Conservation (phyloP, 1,284 basidiomycete genomes). For the Salmacisia buchloeana region DNA sequence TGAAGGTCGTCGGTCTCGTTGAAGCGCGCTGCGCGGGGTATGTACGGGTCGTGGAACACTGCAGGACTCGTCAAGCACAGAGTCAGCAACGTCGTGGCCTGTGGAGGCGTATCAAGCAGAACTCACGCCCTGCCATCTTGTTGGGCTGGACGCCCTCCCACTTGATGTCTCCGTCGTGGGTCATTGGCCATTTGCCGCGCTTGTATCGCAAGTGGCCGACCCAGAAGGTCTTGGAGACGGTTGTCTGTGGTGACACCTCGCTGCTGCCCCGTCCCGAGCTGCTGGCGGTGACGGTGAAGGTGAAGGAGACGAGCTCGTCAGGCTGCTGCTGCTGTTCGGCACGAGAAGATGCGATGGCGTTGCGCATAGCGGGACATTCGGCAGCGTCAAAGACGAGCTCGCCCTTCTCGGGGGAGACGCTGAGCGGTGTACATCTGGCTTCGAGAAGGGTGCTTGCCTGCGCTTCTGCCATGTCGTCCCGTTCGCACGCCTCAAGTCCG, state of each 20-base stretch:
- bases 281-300: constrained; percentile 18
- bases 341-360: neutral
- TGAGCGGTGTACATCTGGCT: neutral
- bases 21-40: constrained; percentile 15
- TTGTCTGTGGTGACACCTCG: neutral
- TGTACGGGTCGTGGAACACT: constrained; percentile 32
- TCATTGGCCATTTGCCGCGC: constrained; percentile 35
- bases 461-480: constrained; percentile 18
- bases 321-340: neutral
- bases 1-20: constrained; percentile 11
- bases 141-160: constrained; percentile 26
- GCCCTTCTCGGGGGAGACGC: neutral
- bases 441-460: neutral
- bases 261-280: neutral
- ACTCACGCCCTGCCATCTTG: constrained; percentile 19
- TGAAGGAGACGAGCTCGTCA: constrained; percentile 23
- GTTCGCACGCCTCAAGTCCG: constrained; percentile 29
- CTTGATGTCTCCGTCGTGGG: constrained; percentile 18
- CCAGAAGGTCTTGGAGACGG: constrained; percentile 26
- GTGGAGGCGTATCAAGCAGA: neutral
- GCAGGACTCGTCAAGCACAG: constrained; percentile 10
- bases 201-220: constrained; percentile 26
- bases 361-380: neutral
- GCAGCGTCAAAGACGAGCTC: neutral
- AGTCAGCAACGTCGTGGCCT: neutral